Base-by-base conservation (phyloP, 768 basidiomycete species). In the Lentinula detonsa region DNA sequence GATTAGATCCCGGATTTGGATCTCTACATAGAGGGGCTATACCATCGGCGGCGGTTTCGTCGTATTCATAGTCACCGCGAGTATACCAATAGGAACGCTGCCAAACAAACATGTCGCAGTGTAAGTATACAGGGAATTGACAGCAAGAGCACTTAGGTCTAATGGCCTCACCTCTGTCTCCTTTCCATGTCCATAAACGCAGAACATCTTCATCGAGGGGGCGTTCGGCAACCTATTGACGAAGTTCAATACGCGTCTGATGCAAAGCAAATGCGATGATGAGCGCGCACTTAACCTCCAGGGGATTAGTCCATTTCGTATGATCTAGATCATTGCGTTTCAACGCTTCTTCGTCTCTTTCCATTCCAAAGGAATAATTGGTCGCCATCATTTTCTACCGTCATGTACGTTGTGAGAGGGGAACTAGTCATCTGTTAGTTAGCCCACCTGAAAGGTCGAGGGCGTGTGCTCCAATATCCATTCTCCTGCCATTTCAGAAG, bases 171-270 rank as follows among this genome's bases (percentile, higher is more conserved):
- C 91, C 82, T 97, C 95, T 0, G 95, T 99, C 66, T 95, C 91
- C 70, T 98, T 98, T 18, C 96, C 96, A 65, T 93, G 88, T 0
- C 96, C 96, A 74, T 98, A 98, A 2, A 95, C 84, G 64, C 95
- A 98, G 71, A 87, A 91, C 33, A 96, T 87, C 69, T 88, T 92
- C 87, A 97, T 90, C 4, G 88, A 90, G 1, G 96, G 95, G 0
- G 97, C 97, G 51, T 85, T 73, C 1, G 96, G 96, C 16, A 99
- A 76, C 65, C 91, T 92, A 57, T 15, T 16, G 50, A 6, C 59
- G 8, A 48, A 52, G 40, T n/a, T 60, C 35, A 23, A 39, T 2
- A 28, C 42, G 54, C 39, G 48, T 46, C 18, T 31, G 23, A 0
- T 4, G 48, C 6, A 18, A 1, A 48, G 31, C 2, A 23, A 53